These are phyloP conservation scores for Neurospora cerealis DNA, from an alignment of 495 filamentous ascomycete genomes.

Conservation along the genomic window DNA sequence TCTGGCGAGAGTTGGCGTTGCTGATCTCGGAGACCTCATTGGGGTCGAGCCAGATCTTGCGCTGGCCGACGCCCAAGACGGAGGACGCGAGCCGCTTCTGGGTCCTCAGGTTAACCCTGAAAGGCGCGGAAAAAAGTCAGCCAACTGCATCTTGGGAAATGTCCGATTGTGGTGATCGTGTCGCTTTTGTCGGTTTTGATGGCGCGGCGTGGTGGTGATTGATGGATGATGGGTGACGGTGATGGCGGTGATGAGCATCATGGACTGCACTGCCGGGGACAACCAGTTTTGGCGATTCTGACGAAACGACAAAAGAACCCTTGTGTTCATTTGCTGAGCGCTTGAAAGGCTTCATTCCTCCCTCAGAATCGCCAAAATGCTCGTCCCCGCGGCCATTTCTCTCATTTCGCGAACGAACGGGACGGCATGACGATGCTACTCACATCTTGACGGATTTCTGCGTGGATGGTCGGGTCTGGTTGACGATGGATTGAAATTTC, in stretches of 20 bases:
- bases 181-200: not conserved
- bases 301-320: not conserved
- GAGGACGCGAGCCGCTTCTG: conserved; percentile 99
- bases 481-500: conserved; percentile 33
- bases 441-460: conserved; percentile 45
- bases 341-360: conserved; percentile 1
- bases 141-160: not conserved
- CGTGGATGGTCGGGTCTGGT: conserved; percentile 33
- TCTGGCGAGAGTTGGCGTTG: conserved; percentile 99
- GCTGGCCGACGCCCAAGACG: conserved; percentile 95
- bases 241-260: conserved; percentile 1
- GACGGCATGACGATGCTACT: conserved; percentile 20
- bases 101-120: conserved; percentile 97
- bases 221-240: not conserved
- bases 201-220: conserved; percentile 3
- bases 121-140: conserved; percentile 24
- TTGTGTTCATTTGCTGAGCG: conserved; percentile 1
- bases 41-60: conserved; percentile 99
- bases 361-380: not conserved
- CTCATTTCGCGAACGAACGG: not conserved
- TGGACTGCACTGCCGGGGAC: not conserved
- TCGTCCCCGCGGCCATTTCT: not conserved
- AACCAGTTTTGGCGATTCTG: not conserved
- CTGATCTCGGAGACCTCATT: conserved; percentile 99
- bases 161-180: conserved; percentile 2